Base-by-base conservation (phyloP, 805 yeast species). In the Candida nitratophila region DNA sequence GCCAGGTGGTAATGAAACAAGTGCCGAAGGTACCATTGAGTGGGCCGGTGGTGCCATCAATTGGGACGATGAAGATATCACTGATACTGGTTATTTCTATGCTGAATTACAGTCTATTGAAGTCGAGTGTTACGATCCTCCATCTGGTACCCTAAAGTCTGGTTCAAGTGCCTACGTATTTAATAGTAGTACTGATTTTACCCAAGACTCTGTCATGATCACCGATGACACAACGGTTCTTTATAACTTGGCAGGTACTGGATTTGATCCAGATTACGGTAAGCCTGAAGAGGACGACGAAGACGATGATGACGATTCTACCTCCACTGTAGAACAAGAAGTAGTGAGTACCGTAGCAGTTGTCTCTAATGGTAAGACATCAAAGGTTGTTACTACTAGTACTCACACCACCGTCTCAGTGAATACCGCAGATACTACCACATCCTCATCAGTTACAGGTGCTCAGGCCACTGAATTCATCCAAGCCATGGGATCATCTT, bases 31-130 rank as follows among this genome's bases (percentile, higher is more conserved):
- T 70, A 83, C 89, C 14, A 70, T 76, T 48, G 83, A 72, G 45
- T 89, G 90, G 90, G 86, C 96, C 32, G 96, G 96, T 66, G 97
- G 97, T 66, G 69, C 50, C 26, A 79, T 90, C 48, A 71, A 86
- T 68, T 90, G 97, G 97, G 65, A 83, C 61, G 74, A 90, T 14
- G 60, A 70, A 3, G 96, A 88, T 63, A 76, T 89, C 46, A 55
- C 70, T 47, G 69, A 83, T 45, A 76, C 81, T 42, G 96, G 97
- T n/a, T 90, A 89, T 69, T 83, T 77, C 68, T 87, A 79, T 60
- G 81, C 85, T 24, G 71, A 75, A 46, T 55, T 90, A 39, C 70
- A 80, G 54, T 71, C 74, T 38, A 70, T 87, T 32, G 69, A 73
- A 15, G 74, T 89, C 40, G 71, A 77, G 42, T 79, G 95, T 57